Evolutionary conservation across 345 rosid species (phyloP).

Genomic region (Gossypium rotundifolium): DNA sequence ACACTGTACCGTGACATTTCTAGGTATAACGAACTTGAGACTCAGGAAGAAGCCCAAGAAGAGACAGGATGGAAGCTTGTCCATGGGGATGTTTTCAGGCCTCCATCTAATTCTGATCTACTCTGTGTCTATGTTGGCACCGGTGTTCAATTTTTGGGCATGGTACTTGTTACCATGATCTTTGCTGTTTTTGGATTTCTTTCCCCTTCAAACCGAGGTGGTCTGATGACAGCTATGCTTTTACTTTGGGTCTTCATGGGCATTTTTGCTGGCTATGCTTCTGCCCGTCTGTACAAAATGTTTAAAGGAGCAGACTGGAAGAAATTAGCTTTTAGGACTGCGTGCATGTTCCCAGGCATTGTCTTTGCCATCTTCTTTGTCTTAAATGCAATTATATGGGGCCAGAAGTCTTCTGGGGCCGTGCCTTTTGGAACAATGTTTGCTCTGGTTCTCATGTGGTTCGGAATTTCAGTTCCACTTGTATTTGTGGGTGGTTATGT

Average conservation of each 20-base stretch:
- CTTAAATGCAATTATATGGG: constrained; percentile 73
- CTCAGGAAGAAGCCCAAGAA: constrained; percentile 83
- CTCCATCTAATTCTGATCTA: constrained; percentile 60
- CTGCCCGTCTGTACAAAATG: not conserved
- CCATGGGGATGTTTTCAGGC: constrained; percentile 75
- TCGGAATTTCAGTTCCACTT: constrained; percentile 72
- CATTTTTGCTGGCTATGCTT: not conserved
- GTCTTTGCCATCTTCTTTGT: constrained; percentile 65
- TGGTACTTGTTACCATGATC: constrained; percentile 70
- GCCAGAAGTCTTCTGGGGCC: constrained; percentile 84
- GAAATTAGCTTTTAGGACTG: not conserved
- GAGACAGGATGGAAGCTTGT: constrained; percentile 87
- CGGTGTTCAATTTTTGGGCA: constrained; percentile 69
- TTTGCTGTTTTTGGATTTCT: constrained; percentile 74
- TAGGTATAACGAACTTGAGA: constrained; percentile 73
- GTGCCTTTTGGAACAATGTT: constrained; percentile 87
- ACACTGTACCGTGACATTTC: constrained; percentile 82
- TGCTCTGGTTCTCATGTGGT: constrained; percentile 68
- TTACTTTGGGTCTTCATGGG: constrained; percentile 75
- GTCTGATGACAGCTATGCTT: constrained; percentile 85
- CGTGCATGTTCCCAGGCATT: constrained; percentile 52
- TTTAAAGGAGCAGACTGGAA: constrained; percentile 1
- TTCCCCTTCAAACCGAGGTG: constrained; percentile 41
- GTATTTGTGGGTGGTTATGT: constrained; percentile 61
- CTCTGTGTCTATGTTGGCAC: constrained; percentile 71